Evolutionary conservation across 2,329 filamentous ascomycete genomes (phyloP), one percentile per base, ranked within the genome.

Genomic region (Aaosphaeria arxii): DNA sequence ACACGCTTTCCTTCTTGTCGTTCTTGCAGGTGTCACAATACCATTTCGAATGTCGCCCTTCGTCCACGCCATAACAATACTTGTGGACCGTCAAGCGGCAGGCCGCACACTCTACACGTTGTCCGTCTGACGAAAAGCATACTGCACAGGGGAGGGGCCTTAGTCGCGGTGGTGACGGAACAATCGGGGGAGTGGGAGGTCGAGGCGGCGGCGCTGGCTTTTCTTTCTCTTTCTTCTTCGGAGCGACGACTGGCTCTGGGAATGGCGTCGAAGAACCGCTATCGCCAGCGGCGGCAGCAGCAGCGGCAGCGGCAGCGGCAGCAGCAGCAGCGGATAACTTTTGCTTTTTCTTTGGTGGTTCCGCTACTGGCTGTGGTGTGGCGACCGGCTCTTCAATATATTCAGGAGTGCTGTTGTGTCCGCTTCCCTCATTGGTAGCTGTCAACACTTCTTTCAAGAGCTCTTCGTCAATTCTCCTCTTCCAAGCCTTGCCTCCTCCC

Each of bases 1-100:
- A 96, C 40, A 95, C 86, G 56, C 89, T 85, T 5, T 92, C 91
- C 61, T 87, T 92, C 67, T 91, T 90, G 66, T 99, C 94, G 64
- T 99, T 99, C 35, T 85, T 79, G 71, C 94, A 99, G 82, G 91
- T 95, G 71, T 97, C 94, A 70, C 94, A 99, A 38, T 87, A 83
- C 94, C 94, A 99, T 71, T 95, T 95, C 48, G 59, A 60, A 40
- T 83, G 80, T 39, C 88, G 83, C 48, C 71, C 72, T 43, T 86
- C 84, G 41, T 86, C 83, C 31, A 97, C 79, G n/a, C 94, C 94
- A 65, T 97, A 99, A 71, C 94, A 99, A 52, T 84, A 84, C 46
- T 88, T 87, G 70, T 99, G 94, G 28, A 97, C 92, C 4, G 91
- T 91, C 70, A 99, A 74, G 45, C 90, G 87, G 69, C 94, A 99